Base-by-base conservation (phyloP, 257 asterid species). In the Avicennia marina region DNA sequence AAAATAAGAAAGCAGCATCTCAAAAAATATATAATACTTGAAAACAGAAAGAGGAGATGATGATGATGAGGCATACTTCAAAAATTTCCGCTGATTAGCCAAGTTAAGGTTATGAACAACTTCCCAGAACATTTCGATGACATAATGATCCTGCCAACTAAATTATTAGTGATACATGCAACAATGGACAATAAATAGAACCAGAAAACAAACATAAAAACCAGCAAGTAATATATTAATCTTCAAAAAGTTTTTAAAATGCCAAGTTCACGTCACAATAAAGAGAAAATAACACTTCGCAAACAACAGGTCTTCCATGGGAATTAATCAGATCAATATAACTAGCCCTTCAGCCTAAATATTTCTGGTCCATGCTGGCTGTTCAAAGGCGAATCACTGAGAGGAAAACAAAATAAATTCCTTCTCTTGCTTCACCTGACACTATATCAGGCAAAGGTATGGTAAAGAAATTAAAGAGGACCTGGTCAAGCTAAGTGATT, bases 71-170 rank as follows among this genome's bases (percentile, higher is more conserved):
- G 58, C 96, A 67, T 80, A 93, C 98, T 93, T 93, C 86, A 93
- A 63, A 66, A 89, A 65, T 53, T 80, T 93, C 67, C 97, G 75
- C 79, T 78, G 97, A 68, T 89, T 71, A 58, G 71, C 82, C 89
- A 93, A 67, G 72, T 87, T 77, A 48, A 89, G 65, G 81, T 73
- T 72, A 71, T 84, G 69, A 58, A 93, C 71, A 43, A 93, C 95
- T 71, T 84, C 95, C 98, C 98, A 93, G 75, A 93, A 89, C 90
- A 84, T 86, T 71, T 80, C 71, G 9, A 89, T 78, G 39, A 81
- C 94, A 72, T 93, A 89, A 72, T 93, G 98, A 54, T 83, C 95
- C 98, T 93, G 95, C 64, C 40, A 67, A 68, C 66, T 25, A 13
- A 72, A 71, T 54, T 59, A 45, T 12, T 53, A 76, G 58, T 15